Evolutionary conservation across 805 yeast species (phyloP), one percentile per base, ranked within the genome.

Genomic region (Wickerhamomyces ciferrii): DNA sequence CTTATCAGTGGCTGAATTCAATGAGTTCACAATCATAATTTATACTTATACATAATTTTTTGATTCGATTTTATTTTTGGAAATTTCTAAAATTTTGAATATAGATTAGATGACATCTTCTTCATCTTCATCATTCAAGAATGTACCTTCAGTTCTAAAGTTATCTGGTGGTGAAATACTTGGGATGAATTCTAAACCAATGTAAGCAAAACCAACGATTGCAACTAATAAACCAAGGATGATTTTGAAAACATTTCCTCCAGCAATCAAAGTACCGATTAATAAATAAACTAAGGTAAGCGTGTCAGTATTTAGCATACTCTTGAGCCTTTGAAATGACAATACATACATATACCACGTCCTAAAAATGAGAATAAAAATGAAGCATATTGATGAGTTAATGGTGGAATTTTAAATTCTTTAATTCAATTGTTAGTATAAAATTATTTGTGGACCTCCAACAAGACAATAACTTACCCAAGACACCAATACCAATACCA

Each of bases 151-250:
- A 35, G 74, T 67, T 57, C 76, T 85, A 87, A 89, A 87, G 66
- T 84, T 87, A 47, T 78, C 85, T 18, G 96, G 97, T 25, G 90
- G 84, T 44, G 86, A 83, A 38, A 87, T 70, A 49, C 85, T 77
- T 18, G 91, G 89, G 24, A 86, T 65, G 43, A 84, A 83, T 64
- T 88, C 94, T 57, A 88, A 72, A 1, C 67, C 78, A 42, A 75
- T 60, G 64, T 72, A 88, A 3, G 66, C 76, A 20, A 79, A 59
- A 25, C 96, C 96, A 21, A 81, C 63, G 2, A 79, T 37, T 36
- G 79, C 74, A n/a, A 87, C 68, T 14, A 85, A 43, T 10, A 83
- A 51, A 2, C 84, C 83, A n/a, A 79, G 68, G 39, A 87, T 60
- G 35, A 78, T 58, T 53, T 89, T 74, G 50, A 86, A 65, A 31